Evolutionary conservation across 352 stramenopile genomes (phyloP).

Genomic region (Saprolegnia parasitica): DNA sequence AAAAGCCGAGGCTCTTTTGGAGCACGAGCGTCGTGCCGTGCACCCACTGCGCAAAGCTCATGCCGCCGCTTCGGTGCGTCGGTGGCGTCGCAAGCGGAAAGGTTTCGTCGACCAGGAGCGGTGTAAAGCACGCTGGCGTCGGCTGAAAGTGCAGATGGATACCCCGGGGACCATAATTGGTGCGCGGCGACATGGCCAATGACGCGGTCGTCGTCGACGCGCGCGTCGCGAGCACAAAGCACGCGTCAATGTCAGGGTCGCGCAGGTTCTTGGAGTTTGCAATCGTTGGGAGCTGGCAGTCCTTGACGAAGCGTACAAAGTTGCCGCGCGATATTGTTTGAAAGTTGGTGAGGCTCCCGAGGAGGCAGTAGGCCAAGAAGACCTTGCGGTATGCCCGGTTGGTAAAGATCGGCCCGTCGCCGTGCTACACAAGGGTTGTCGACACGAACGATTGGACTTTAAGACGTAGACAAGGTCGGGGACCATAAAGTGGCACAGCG

Average conservation of each 20-base stretch:
- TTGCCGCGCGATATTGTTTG: slow-evolving; percentile 51
- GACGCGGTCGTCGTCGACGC: not conserved
- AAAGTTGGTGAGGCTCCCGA: slow-evolving; percentile 58
- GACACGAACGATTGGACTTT: no score
- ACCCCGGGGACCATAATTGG: not conserved
- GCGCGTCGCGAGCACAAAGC: slow-evolving; percentile 26
- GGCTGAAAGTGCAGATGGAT: slow-evolving; percentile 25
- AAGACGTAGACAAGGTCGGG: slow-evolving; percentile 27
- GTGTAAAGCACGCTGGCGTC: slow-evolving; percentile 5
- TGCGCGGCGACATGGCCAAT: not conserved
- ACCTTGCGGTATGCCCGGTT: slow-evolving; percentile 57
- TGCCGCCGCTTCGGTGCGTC: slow-evolving; percentile 18
- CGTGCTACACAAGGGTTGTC: slow-evolving; percentile 19
- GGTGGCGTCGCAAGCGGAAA: not conserved
- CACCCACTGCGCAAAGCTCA: slow-evolving; percentile 55
- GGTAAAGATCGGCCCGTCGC: slow-evolving; percentile 35
- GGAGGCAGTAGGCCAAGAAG: slow-evolving; percentile 64
- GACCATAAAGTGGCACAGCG: slow-evolving; percentile 32
- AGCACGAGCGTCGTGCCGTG: slow-evolving; percentile 46
- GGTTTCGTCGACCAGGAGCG: not conserved
- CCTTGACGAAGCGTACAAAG: slow-evolving; percentile 62
- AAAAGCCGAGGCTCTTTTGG: slow-evolving; percentile 31
- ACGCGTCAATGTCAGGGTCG: slow-evolving; percentile 52
- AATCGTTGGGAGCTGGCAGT: slow-evolving; percentile 48
- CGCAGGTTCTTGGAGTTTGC: slow-evolving; percentile 34